Conservation (phyloP, 2,329 filamentous ascomycete species). For the Chaetomiaceae sp. region DNA sequence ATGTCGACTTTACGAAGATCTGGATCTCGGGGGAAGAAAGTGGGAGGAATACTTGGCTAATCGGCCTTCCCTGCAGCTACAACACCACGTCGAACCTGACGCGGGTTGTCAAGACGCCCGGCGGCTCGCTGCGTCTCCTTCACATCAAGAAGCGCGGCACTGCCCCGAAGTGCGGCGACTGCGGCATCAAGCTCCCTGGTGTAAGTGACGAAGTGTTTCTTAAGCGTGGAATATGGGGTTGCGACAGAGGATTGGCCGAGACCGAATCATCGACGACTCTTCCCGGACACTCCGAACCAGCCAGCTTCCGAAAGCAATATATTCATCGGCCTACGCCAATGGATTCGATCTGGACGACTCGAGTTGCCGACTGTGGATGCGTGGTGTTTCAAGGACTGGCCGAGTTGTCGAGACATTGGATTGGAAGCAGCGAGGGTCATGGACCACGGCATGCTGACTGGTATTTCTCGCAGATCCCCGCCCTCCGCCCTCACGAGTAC, state of each 20-base stretch:
- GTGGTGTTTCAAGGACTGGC: too few species aligned
- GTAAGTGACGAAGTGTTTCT: conserved; percentile 58
- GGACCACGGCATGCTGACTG: conserved; percentile 26
- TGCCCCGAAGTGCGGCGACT: conserved; percentile 98
- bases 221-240: neutral
- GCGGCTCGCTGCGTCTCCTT: conserved; percentile 89
- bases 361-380: neutral
- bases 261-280: conserved; percentile 2
- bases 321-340: too few species aligned
- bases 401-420: neutral
- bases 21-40: neutral
- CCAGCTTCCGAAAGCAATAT: neutral
- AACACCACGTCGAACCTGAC: conserved; percentile 98
- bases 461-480: conserved; percentile 62
- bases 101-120: conserved; percentile 91
- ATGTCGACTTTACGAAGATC: neutral
- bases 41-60: conserved; percentile 11
- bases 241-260: neutral
- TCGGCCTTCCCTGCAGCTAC: conserved; percentile 56
- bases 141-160: conserved; percentile 99
- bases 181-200: conserved; percentile 92
- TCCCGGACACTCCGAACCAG: neutral
- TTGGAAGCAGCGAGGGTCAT: neutral
- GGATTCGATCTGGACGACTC: neutral
- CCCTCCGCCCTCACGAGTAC: conserved; percentile 97